A percentile compares a stretch with the other conserved stretches of the same genome.
Conservation (phyloP, 177 flowering plant species). For the Vitis hybrid region DNA sequence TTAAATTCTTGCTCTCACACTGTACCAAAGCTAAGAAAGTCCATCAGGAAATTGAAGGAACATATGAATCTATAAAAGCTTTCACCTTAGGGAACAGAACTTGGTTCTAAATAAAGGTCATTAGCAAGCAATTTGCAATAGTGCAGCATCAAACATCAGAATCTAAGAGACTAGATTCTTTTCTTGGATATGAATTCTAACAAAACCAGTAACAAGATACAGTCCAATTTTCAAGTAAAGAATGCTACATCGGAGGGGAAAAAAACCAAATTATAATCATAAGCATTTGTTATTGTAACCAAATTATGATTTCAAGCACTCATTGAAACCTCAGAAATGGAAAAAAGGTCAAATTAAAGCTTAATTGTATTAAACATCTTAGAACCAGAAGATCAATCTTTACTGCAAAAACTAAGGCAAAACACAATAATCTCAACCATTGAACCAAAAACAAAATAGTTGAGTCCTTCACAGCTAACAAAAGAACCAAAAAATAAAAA, state of each 20-base stretch:
- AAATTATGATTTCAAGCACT: background rate
- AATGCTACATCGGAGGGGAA: background rate
- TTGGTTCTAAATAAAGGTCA: background rate
- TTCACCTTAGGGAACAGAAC: constrained; percentile 7
- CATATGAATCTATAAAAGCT: background rate
- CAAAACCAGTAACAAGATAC: background rate
- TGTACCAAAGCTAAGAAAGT: no score
- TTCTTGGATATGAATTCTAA: constrained; percentile 7
- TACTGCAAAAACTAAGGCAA: background rate
- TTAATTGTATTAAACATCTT: background rate
- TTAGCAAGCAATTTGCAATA: background rate
- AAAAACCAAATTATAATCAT: background rate
- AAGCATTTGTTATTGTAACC: background rate
- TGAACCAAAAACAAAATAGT: background rate
- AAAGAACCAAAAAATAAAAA: background rate
- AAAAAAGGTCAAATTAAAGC: background rate
- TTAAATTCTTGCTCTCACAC: no score
- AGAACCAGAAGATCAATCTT: background rate
- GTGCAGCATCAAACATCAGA: background rate
- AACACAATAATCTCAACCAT: background rate
- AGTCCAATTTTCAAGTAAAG: background rate
- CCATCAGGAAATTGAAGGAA: background rate
- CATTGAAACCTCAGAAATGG: background rate
- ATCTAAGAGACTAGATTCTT: constrained; percentile 2
- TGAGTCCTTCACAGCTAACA: background rate